Conservation (phyloP, 805 yeast genomes). For the Metschnikowia colocasiae region DNA sequence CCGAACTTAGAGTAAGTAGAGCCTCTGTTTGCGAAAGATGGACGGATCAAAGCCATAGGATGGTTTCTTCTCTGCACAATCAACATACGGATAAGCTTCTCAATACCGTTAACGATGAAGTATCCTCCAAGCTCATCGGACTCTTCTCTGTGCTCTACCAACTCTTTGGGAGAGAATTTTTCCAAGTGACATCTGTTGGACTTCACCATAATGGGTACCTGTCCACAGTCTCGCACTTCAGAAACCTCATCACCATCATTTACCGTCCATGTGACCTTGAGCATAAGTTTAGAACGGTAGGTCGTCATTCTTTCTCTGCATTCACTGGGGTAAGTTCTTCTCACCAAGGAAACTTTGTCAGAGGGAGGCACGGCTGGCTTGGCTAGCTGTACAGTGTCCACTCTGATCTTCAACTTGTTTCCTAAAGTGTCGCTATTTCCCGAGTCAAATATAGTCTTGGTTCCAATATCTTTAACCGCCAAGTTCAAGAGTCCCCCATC, state of each 20-base stretch:
- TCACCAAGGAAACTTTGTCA: constrained; percentile 72
- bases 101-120: constrained; percentile 94
- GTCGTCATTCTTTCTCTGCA: constrained; percentile 86
- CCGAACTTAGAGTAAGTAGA: constrained; percentile 84
- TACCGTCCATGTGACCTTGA: constrained; percentile 81
- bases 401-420: constrained; percentile 78
- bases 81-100: constrained; percentile 92
- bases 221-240: constrained; percentile 89
- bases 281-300: constrained; percentile 72
- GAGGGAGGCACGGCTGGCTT: constrained; percentile 72
- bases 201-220: constrained; percentile 84
- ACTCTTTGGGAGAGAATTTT: constrained; percentile 74
- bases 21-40: constrained; percentile 92
- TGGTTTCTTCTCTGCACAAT: constrained; percentile 97
- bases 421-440: constrained; percentile 66
- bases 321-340: constrained; percentile 74
- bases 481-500: constrained; percentile 80
- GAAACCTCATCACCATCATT: constrained; percentile 80
- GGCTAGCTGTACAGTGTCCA: constrained; percentile 84
- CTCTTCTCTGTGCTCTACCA: constrained; percentile 80
- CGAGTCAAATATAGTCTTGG: constrained; percentile 80
- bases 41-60: constrained; percentile 96
- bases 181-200: constrained; percentile 90
- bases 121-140: constrained; percentile 96
- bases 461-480: constrained; percentile 86